Base-by-base conservation (phyloP, 352 stramenopile genomes). In the Phytophthora fragariaefolia region DNA sequence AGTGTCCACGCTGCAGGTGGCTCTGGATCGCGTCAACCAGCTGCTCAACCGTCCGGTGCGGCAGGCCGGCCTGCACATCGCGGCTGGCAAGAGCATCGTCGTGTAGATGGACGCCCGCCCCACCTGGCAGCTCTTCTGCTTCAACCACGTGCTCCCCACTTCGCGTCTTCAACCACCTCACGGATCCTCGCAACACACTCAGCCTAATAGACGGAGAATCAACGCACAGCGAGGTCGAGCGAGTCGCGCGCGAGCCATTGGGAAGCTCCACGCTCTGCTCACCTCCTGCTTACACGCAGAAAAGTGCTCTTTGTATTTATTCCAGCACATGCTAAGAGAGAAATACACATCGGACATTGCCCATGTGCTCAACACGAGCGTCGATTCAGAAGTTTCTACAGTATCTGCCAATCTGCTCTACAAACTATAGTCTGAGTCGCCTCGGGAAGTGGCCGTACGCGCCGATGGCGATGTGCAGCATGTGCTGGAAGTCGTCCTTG, bases 31-130 rank as follows among this genome's bases (percentile, higher is more conserved):
- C 56, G 79, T 92, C 53, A 89, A 88, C 65, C 75, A 90, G 51
- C 71, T 93, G 56, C 76, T 93, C 24, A 90, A 93, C 65, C 77
- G 82, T 5, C 85, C 85, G 6, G 85, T 93, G 46, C 82, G 85
- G n/a, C 85, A 85, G 59, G 82, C 80, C 24, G 82, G 79, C 23
- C 68, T 92, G 48, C 87, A 91, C 69, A 69, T 91, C 57, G 56
- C 76, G 0, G 74, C 77, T 2, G 73, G 69, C 65, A 87, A 89
- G 69, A 90, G 79, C 71, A 93, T 93, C 57, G 79, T 91, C 55
- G 82, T 93, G 23, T 93, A 79, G 58, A 30, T n/a, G n/a, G n/a
- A n/a, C n/a, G n/a, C n/a, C n/a, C n/a, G n/a, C n/a, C n/a, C n/a
- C n/a, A n/a, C n/a, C n/a, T n/a, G n/a, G n/a, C n/a, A n/a, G n/a